Evolutionary conservation across 805 yeast genomes (phyloP), one percentile per base, ranked within the genome.

Genomic region (Kregervanrija fluxuum): DNA sequence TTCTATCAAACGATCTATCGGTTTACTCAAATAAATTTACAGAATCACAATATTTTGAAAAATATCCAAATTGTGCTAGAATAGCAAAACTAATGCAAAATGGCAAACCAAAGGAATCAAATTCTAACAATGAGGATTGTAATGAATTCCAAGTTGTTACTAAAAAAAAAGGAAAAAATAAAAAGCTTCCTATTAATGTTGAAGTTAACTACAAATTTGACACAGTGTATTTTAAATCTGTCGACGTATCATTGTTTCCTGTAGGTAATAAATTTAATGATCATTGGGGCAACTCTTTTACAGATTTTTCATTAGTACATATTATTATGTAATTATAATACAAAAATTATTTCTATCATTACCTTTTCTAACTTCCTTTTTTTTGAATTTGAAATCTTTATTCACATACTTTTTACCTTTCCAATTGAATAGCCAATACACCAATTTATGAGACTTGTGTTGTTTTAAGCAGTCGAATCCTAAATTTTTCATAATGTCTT

Each of bases 291-390:
- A 48, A 55, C 35, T 48, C 65, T 2, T 61, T 61, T 41, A 55
- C 62, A 30, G 62, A 61, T 51, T 39, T 59, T 17, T 43, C 59
- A 16, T 50, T 52, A 46, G 48, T 42, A 42, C 31, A 16, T 11
- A 39, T 6, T 12, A n/a, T 16, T 44, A 53, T 14, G 48, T 52
- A 15, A 73, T 45, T 2, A 63, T 50, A 13, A 83, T 74, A 56
- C 82, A 73, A 54, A 88, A 88, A 59, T 88, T 88, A 59, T 88
- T 88, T 64, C 81, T 73, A 0, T 66, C 60, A 0, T 73, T 59
- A 0, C 91, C 91, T 37, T 73, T 71, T 42, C 72, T 68, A 1
- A 84, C 45, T 54, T 80, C 78, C 38, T 55, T 64, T 60, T 82
- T 82, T 1, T 51, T 53, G 33, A 68, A 48, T 12, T 41, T 50